Percentiles rank a stretch among this genome's conserved stretches.
These are phyloP conservation scores for Xylaria grammica DNA, from an alignment of 495 filamentous ascomycete species.

Conservation along the genomic window DNA sequence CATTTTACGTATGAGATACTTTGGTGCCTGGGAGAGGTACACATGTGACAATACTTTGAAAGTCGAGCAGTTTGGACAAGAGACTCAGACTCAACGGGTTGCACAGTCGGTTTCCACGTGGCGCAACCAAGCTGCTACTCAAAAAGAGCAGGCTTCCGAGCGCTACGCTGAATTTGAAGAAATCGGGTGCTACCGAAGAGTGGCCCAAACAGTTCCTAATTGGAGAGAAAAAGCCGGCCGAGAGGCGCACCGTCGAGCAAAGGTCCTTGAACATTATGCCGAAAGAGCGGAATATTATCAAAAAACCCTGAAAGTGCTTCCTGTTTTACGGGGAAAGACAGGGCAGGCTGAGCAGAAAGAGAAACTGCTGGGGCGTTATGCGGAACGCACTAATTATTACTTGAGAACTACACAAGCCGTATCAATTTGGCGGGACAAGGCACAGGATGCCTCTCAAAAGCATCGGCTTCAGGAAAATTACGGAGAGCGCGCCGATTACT, in stretches of 20 bases:
- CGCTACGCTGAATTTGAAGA: constrained; percentile 24
- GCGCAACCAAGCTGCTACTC: constrained; percentile 29
- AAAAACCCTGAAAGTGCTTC: constrained; percentile 31
- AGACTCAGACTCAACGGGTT: constrained; percentile 38
- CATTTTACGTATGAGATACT: constrained; percentile 73
- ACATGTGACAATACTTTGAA: constrained; percentile 73
- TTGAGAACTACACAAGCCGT: constrained; percentile 17
- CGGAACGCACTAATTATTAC: constrained; percentile 19
- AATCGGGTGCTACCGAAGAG: constrained; percentile 27
- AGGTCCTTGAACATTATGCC: constrained; percentile 30
- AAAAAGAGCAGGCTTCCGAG: constrained; percentile 22
- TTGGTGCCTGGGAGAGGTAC: constrained; percentile 77
- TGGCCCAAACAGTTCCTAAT: constrained; percentile 22
- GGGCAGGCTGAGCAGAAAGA: constrained; percentile 27
- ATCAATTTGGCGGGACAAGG: constrained; percentile 18
- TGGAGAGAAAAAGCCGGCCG: constrained; percentile 30
- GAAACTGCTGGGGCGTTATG: constrained; percentile 10
- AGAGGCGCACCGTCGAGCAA: constrained; percentile 16
- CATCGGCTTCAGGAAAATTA: constrained; percentile 27
- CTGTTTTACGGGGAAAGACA: constrained; percentile 31
- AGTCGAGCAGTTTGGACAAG: constrained; percentile 63
- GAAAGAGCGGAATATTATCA: constrained; percentile 34
- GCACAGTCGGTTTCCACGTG: constrained; percentile 27
- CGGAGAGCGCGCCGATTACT: constrained; percentile 34
- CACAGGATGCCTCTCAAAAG: constrained; percentile 23